These are phyloP conservation scores for Tylopilus plumbeoviolaceoides DNA, from an alignment of 768 basidiomycete species.

Conservation along the genomic window DNA sequence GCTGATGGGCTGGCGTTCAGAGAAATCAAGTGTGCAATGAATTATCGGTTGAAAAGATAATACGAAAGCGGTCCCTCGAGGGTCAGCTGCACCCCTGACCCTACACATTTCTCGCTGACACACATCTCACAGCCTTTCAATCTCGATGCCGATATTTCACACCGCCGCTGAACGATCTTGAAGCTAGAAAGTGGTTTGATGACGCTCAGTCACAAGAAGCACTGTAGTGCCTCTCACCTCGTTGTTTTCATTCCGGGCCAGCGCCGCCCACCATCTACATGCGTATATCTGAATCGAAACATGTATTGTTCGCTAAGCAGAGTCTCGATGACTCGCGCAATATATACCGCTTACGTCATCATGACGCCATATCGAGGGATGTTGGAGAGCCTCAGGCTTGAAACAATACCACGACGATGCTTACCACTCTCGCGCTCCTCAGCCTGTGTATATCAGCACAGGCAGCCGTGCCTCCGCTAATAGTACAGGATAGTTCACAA, in stretches of 20 bases:
- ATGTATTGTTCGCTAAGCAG: constrained; percentile 6
- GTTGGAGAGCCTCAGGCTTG: background rate
- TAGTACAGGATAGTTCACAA: constrained; percentile 20
- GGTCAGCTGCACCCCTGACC: constrained; percentile 41
- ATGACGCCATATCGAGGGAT: constrained; percentile 19
- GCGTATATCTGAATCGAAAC: constrained; percentile 13
- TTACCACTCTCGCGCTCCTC: constrained; percentile 16
- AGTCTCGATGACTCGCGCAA: background rate
- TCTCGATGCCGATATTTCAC: constrained; percentile 77
- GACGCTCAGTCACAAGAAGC: constrained; percentile 33
- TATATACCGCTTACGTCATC: constrained; percentile 22
- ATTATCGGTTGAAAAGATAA: constrained; percentile 65
- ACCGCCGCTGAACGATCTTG: constrained; percentile 57
- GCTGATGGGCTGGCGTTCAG: constrained; percentile 38
- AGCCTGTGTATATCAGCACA: constrained; percentile 9
- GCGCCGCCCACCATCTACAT: constrained; percentile 11
- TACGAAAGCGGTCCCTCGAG: constrained; percentile 65
- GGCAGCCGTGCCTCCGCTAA: constrained; percentile 15
- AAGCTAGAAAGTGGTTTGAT: constrained; percentile 57
- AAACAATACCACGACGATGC: constrained; percentile 18
- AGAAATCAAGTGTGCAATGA: constrained; percentile 74
- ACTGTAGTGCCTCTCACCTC: constrained; percentile 30
- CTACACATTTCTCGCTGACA: constrained; percentile 18
- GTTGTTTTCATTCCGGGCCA: constrained; percentile 25
- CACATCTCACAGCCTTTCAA: constrained; percentile 55